Conservation (phyloP, 345 rosid species). For the Eucalyptus virginea region DNA sequence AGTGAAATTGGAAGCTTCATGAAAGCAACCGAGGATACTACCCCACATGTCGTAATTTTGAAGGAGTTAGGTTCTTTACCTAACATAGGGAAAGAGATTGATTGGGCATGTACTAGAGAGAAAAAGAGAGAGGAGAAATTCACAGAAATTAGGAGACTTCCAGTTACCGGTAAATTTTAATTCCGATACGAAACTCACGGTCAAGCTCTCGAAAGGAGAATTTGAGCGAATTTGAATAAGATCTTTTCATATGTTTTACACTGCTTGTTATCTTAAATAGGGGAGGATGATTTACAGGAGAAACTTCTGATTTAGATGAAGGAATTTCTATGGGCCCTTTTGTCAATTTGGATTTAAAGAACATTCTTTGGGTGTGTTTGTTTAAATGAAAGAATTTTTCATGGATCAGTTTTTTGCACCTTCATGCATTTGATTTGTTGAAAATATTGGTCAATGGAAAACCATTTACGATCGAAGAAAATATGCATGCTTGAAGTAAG, state of each 20-base stretch:
- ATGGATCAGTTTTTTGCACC: background rate
- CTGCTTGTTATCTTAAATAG: background rate
- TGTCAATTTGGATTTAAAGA: background rate
- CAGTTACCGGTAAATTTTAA: background rate
- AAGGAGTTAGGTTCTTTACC: conserved; percentile 26
- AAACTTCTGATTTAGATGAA: background rate
- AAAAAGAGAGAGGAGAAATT: background rate
- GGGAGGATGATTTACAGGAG: background rate
- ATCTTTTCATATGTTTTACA: background rate
- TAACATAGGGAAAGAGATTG: conserved; percentile 1
- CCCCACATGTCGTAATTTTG: conserved; percentile 14
- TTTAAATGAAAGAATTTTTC: background rate
- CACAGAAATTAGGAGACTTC: background rate
- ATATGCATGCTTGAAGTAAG: background rate
- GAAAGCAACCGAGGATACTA: conserved; percentile 18
- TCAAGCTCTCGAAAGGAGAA: background rate
- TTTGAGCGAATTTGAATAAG: background rate
- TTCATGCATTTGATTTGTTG: background rate
- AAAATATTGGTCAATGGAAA: background rate
- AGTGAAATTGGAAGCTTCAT: background rate
- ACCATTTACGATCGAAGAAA: background rate
- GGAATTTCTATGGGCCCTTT: background rate
- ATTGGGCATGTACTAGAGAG: background rate
- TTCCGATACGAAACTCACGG: background rate
- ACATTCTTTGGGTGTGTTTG: background rate